Conservation (phyloP, 1,284 basidiomycete genomes). For the Erythrobasidium hasegawianum region DNA sequence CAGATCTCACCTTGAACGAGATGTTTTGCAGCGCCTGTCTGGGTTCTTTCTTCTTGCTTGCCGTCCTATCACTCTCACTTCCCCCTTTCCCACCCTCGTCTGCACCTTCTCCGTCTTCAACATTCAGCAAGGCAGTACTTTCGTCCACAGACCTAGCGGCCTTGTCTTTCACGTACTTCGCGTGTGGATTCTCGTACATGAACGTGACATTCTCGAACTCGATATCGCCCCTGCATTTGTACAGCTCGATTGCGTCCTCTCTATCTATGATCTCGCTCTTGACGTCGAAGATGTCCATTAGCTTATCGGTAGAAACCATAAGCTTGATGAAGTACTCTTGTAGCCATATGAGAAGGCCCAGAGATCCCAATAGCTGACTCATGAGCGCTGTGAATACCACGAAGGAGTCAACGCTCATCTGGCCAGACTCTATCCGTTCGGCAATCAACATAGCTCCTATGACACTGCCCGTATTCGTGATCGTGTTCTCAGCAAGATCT, state of each 20-base stretch:
- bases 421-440: background rate
- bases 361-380: background rate
- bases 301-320: conserved; percentile 15
- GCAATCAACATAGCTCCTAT: background rate
- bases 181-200: background rate
- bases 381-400: background rate
- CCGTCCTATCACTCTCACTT: background rate
- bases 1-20: conserved; percentile 77
- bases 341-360: background rate
- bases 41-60: conserved; percentile 11
- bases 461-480: background rate
- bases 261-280: conserved; percentile 25
- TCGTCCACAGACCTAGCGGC: background rate
- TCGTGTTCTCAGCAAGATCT: background rate
- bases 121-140: background rate
- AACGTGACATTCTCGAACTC: conserved; percentile 15
- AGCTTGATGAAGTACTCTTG: background rate
- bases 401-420: background rate
- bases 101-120: background rate
- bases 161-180: background rate
- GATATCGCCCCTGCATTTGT: conserved; percentile 19
- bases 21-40: conserved; percentile 68
- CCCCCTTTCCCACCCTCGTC: background rate
- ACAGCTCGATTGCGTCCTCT: conserved; percentile 14
- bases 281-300: conserved; percentile 22